A percentile compares a stretch with the other conserved stretches of the same genome.
Conservation (phyloP, 345 rosid genomes). For the Pugionium dolabratum region DNA sequence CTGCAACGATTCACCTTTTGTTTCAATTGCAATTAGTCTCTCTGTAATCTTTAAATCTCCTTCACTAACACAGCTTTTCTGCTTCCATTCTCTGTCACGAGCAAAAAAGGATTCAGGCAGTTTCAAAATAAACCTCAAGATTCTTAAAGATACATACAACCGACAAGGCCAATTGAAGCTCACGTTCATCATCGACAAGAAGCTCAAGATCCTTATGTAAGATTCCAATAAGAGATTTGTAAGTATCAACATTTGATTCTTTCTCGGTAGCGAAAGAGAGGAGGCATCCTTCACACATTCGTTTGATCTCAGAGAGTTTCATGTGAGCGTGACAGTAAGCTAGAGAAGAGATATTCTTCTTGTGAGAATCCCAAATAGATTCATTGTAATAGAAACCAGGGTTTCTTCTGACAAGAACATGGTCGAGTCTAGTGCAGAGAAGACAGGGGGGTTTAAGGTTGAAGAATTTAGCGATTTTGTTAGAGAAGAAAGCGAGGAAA, state of each 20-base stretch:
- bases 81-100: slow-evolving; percentile 30
- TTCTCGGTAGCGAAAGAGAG: slow-evolving; percentile 87
- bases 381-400: slow-evolving; percentile 80
- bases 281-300: slow-evolving; percentile 90
- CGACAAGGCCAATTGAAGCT: slow-evolving; percentile 49
- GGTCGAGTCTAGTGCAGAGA: slow-evolving; percentile 86
- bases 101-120: slow-evolving; percentile 7
- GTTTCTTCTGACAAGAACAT: slow-evolving; percentile 50
- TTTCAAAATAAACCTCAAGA: slow-evolving; percentile 10
- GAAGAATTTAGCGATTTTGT: slow-evolving; percentile 69
- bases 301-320: slow-evolving; percentile 79
- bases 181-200: slow-evolving; percentile 65
- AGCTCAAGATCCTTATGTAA: slow-evolving; percentile 77
- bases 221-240: slow-evolving; percentile 80
- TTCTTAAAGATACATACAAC: neutral
- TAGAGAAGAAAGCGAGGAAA: slow-evolving; percentile 64
- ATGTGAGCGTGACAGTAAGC: slow-evolving; percentile 89
- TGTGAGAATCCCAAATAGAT: slow-evolving; percentile 75
- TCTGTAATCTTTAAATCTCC: slow-evolving; percentile 45
- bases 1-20: slow-evolving; percentile 43
- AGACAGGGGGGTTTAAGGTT: slow-evolving; percentile 80
- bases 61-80: slow-evolving; percentile 33
- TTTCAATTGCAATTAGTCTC: slow-evolving; percentile 48
- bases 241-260: slow-evolving; percentile 77
- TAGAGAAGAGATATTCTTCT: slow-evolving; percentile 73